A percentile compares a stretch with the other conserved stretches of the same genome.
Conservation (phyloP, 805 yeast genomes). For the Monosporozyma aquatica region DNA sequence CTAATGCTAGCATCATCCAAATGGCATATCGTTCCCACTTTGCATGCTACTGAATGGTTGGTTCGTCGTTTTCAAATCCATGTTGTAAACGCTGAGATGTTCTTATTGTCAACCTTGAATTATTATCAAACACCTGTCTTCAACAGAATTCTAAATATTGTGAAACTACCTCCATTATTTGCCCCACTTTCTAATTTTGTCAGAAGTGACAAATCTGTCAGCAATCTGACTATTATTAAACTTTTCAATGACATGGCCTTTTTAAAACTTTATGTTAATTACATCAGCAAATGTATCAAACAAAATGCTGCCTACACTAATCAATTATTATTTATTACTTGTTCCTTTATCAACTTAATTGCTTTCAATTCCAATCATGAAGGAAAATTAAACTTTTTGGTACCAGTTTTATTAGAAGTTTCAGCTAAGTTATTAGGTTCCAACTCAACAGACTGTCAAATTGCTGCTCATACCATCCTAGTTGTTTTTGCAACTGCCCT, state of each 20-base stretch:
- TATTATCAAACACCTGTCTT: slow-evolving; percentile 69
- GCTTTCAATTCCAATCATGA: slow-evolving; percentile 40
- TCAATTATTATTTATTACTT: slow-evolving; percentile 70
- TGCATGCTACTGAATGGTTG: slow-evolving; percentile 89
- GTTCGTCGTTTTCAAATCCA: slow-evolving; percentile 85
- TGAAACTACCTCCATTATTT: slow-evolving; percentile 73
- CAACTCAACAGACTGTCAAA: slow-evolving; percentile 50
- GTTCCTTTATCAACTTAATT: slow-evolving; percentile 57
- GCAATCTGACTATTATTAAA: slow-evolving; percentile 58
- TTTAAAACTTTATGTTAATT: slow-evolving; percentile 55
- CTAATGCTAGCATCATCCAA: slow-evolving; percentile 66
- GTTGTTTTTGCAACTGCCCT: slow-evolving; percentile 70
- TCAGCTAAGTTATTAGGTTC: slow-evolving; percentile 47
- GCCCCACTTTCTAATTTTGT: slow-evolving; percentile 62
- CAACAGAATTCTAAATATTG: slow-evolving; percentile 62
- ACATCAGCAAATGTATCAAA: slow-evolving; percentile 36
- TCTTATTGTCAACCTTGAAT: slow-evolving; percentile 70
- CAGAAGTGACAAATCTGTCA: slow-evolving; percentile 53
- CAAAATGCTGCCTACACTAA: slow-evolving; percentile 53
- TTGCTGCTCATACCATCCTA: slow-evolving; percentile 75
- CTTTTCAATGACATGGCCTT: slow-evolving; percentile 65
- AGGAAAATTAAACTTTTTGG: slow-evolving; percentile 38
- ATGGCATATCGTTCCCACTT: slow-evolving; percentile 63
- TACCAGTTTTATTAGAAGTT: slow-evolving; percentile 51
- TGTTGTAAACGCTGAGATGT: slow-evolving; percentile 62